Evolutionary conservation across 768 basidiomycete species (phyloP).

Genomic region (Trametes meyenii): DNA sequence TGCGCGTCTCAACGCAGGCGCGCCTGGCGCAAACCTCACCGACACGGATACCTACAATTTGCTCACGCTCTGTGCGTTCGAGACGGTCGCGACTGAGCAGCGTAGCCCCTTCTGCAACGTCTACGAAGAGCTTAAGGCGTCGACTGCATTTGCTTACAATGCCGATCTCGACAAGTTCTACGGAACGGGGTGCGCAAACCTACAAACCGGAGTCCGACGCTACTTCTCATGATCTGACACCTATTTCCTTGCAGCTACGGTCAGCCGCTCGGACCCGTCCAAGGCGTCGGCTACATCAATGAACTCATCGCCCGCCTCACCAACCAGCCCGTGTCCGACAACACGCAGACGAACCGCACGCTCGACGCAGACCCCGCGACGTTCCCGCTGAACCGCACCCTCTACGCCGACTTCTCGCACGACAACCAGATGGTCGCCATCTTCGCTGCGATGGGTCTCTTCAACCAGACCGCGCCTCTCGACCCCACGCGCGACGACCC

Average conservation of each 20-base stretch:
- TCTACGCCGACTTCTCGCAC: slow-evolving; percentile 85
- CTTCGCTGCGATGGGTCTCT: slow-evolving; percentile 58
- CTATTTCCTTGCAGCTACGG: slow-evolving; percentile 52
- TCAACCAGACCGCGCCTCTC: slow-evolving; percentile 31
- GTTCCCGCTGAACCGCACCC: slow-evolving; percentile 67
- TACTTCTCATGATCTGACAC: too few species aligned
- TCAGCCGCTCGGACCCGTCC: slow-evolving; percentile 67
- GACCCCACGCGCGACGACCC: slow-evolving; percentile 29
- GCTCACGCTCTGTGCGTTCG: slow-evolving; percentile 79
- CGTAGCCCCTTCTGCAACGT: slow-evolving; percentile 74
- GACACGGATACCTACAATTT: slow-evolving; percentile 59
- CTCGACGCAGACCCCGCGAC: slow-evolving; percentile 62
- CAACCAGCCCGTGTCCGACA: slow-evolving; percentile 57
- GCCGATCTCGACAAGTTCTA: slow-evolving; percentile 81
- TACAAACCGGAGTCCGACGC: too few species aligned
- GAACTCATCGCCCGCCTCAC: slow-evolving; percentile 84
- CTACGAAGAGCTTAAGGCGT: slow-evolving; percentile 61
- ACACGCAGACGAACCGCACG: slow-evolving; percentile 77
- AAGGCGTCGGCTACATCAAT: slow-evolving; percentile 87
- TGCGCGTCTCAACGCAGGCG: slow-evolving; percentile 58
- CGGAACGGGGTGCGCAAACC: slow-evolving; percentile 58
- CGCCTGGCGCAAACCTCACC: slow-evolving; percentile 63
- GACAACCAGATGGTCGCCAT: slow-evolving; percentile 86
- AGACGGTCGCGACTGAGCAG: slow-evolving; percentile 53
- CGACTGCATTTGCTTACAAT: slow-evolving; percentile 65